phyloP scores from a whole-genome alignment of 345 rosid species.

The Camelina neglecta region DNA sequence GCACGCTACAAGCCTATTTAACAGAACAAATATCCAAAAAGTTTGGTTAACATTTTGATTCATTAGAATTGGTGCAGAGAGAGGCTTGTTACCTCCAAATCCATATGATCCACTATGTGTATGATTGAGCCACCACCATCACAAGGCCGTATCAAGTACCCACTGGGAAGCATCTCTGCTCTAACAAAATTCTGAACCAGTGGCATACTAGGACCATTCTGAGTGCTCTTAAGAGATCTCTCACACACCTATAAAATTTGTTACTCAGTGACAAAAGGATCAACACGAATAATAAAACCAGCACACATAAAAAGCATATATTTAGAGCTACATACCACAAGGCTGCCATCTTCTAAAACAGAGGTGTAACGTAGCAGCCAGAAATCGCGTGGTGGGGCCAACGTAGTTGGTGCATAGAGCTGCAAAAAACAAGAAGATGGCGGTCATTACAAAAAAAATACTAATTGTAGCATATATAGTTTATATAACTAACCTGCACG shows the following conservation, averaged over 20 bases:
- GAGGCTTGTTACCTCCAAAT: conserved; percentile 73
- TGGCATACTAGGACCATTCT: conserved; percentile 98
- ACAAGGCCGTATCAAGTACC: conserved; percentile 94
- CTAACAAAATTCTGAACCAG: conserved; percentile 95
- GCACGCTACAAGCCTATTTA: conserved; percentile 94
- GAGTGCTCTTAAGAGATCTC: conserved; percentile 91
- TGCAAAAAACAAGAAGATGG: conserved; percentile 27
- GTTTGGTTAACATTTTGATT: not conserved
- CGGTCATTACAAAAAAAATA: not conserved
- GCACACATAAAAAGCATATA: not conserved
- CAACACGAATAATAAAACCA: conserved; percentile 1
- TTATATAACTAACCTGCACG: conserved; percentile 70
- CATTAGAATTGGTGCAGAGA: conserved; percentile 8
- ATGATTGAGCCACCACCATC: conserved; percentile 99
- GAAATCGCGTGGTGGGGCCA: conserved; percentile 99
- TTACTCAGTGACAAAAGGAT: conserved; percentile 1
- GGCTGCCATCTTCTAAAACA: conserved; percentile 98
- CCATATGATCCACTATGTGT: conserved; percentile 96
- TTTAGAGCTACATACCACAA: conserved; percentile 67
- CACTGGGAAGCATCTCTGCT: conserved; percentile 99
- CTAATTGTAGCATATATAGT: not conserved
- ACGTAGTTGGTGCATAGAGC: conserved; percentile 98
- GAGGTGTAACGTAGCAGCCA: conserved; percentile 98
- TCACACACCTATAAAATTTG: conserved; percentile 71
- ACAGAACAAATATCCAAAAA: conserved; percentile 36